A percentile compares a stretch with the other conserved stretches of the same genome.
Conservation (phyloP, 805 yeast genomes). For the Spathaspora arborariae region DNA sequence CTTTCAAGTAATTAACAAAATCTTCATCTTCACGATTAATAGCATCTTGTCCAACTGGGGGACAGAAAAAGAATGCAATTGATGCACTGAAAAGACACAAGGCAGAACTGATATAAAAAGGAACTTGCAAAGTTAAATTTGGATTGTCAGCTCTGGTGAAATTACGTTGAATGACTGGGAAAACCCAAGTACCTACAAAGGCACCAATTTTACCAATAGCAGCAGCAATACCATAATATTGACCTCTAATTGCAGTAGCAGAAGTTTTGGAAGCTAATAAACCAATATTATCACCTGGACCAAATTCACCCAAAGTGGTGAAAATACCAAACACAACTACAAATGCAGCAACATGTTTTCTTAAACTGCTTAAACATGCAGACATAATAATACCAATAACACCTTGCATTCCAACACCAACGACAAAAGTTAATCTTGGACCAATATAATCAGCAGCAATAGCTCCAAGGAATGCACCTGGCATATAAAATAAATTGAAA, state of each 20-base stretch:
- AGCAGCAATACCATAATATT: conserved; percentile 87
- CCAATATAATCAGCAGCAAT: conserved; percentile 77
- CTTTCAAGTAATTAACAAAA: conserved; percentile 62
- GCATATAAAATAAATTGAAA: conserved; percentile 80
- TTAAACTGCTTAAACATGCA: conserved; percentile 54
- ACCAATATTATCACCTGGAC: conserved; percentile 92
- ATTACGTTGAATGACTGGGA: conserved; percentile 58
- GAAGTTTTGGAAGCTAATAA: conserved; percentile 80
- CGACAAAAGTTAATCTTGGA: conserved; percentile 73
- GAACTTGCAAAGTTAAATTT: conserved; percentile 42
- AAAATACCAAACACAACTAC: conserved; percentile 87
- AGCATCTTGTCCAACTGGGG: conserved; percentile 79
- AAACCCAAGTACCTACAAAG: conserved; percentile 82
- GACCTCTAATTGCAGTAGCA: conserved; percentile 86
- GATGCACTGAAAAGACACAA: conserved; percentile 70
- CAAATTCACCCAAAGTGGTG: conserved; percentile 84
- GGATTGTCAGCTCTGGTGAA: background rate
- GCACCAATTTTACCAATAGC: conserved; percentile 92
- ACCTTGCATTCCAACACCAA: conserved; percentile 72
- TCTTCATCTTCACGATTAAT: conserved; percentile 71
- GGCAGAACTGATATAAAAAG: conserved; percentile 78
- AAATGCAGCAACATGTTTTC: conserved; percentile 66
- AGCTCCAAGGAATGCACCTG: conserved; percentile 88
- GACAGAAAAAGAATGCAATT: conserved; percentile 66
- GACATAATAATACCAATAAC: conserved; percentile 82